Evolutionary conservation across 2,329 filamentous ascomycete genomes (phyloP).

Genomic region (Dactylellina leptospora): DNA sequence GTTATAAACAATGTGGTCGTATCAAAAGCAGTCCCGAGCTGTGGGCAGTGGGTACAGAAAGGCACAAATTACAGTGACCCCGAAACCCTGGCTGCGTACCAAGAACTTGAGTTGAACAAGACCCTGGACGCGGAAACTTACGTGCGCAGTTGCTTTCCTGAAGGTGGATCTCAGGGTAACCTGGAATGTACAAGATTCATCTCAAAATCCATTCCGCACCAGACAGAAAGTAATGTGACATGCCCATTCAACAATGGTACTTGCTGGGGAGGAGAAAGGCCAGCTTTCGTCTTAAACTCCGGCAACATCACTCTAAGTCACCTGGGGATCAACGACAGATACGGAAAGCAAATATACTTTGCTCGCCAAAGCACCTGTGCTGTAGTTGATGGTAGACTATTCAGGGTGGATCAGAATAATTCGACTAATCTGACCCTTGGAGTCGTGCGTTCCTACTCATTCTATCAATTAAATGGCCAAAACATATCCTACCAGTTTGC

Average conservation of each 20-base stretch:
- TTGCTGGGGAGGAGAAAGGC: background rate
- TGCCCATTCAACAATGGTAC: conserved; percentile 3
- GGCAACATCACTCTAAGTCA: conserved; percentile 27
- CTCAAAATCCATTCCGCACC: background rate
- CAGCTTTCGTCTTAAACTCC: conserved; percentile 13
- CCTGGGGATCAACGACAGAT: conserved; percentile 23
- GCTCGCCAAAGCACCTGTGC: conserved; percentile 5
- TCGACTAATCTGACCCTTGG: too few relatives aligned
- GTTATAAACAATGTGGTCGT: conserved; percentile 17
- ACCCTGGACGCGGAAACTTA: background rate
- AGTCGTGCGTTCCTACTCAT: too few relatives aligned
- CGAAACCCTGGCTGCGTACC: too few relatives aligned
- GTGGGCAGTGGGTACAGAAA: conserved; percentile 1
- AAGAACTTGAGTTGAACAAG: background rate
- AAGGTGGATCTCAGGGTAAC: background rate
- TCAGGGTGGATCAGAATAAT: background rate
- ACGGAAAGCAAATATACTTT: conserved; percentile 22
- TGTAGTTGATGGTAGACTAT: background rate
- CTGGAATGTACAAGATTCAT: conserved; percentile 18
- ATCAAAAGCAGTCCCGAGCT: conserved; percentile 5
- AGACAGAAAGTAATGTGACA: background rate
- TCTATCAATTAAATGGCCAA: background rate
- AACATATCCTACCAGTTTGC: background rate
- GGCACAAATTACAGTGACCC: background rate
- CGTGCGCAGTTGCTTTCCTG: background rate